Percentiles rank a stretch among this genome's conserved stretches.
Conservation (phyloP, 768 basidiomycete species). For the Tulasnella sp. region DNA sequence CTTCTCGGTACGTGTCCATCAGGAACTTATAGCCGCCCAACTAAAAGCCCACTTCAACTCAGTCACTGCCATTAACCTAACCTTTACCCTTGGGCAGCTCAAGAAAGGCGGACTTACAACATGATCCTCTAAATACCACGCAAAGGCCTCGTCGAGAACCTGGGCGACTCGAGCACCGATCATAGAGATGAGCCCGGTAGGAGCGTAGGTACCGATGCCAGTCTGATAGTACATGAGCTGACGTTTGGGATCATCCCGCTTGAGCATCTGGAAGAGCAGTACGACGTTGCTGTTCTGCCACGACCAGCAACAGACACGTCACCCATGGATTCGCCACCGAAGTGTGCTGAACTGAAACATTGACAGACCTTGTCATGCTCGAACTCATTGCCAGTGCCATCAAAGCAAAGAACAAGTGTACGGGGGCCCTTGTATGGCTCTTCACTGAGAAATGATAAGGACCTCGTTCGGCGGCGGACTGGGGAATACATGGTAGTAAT, state of each 20-base stretch:
- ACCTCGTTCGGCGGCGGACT: too few relatives aligned
- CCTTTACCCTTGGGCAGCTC: conserved; percentile 48
- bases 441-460: too few relatives aligned
- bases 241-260: conserved; percentile 46
- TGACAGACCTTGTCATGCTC: conserved; percentile 5
- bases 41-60: background rate
- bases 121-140: conserved; percentile 67
- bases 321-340: background rate
- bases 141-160: conserved; percentile 58
- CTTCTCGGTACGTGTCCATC: conserved; percentile 30
- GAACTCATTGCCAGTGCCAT: conserved; percentile 22
- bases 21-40: conserved; percentile 20
- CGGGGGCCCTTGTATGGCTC: background rate
- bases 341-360: too few relatives aligned
- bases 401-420: conserved; percentile 23
- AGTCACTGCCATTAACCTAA: conserved; percentile 39
- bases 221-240: conserved; percentile 71
- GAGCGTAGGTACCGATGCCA: conserved; percentile 12
- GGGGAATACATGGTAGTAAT: too few relatives aligned
- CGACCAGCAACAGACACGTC: conserved; percentile 18
- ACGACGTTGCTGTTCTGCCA: conserved; percentile 63
- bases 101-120: conserved; percentile 24
- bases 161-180: conserved; percentile 49
- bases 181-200: conserved; percentile 49
- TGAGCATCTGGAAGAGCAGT: conserved; percentile 58